Base-by-base conservation (phyloP, 202 grass and related monocot species). In the Bolboschoenoplectus hybrid region DNA sequence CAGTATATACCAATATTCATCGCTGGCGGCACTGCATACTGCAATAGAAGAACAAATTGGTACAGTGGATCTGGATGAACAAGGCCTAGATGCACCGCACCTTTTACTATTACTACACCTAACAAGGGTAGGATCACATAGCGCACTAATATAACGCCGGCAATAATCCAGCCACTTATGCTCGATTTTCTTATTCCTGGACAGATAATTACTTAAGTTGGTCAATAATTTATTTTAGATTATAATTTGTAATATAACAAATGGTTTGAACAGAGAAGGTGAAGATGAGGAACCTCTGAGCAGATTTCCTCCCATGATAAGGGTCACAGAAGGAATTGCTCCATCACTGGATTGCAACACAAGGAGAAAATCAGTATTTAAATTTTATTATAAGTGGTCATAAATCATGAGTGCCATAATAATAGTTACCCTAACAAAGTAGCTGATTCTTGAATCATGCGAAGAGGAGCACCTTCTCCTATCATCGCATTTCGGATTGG, bases 251-350 rank as follows among this genome's bases (percentile, higher is more conserved):
- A 79, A 84, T n/a, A 47, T 72, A 80, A n/a, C 2, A 6, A 3
- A 36, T 26, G 14, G 17, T 26, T 73, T 49, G 11, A 1, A 40
- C 19, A 77, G 40, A 53, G 51, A 74, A 72, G 85, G 80, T 57
- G 3, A 58, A 6, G 39, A 49, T 36, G 16, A 49, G 17, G 1
- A 91, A 98, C 96, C 96, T 68, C 85, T 85, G 45, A 94, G 84
- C 65, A 98, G 90, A 87, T 98, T 98, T 51, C 87, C 93, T 89
- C 96, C 96, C 96, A 96, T 98, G 86, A 96, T 94, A 76, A 96
- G 5, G 3, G 96, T 89, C 45, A 98, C 9, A 1, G 96, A 89
- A 46, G 96, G 96, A 81, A 96, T 89, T 67, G 93, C 91, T 17
- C 87, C 96, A 69, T 90, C 89, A 3, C 93, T 98, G 69, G 2